Evolutionary conservation across 805 yeast genomes (phyloP), one percentile per base, ranked within the genome.

Genomic region (Candida manassasensis): DNA sequence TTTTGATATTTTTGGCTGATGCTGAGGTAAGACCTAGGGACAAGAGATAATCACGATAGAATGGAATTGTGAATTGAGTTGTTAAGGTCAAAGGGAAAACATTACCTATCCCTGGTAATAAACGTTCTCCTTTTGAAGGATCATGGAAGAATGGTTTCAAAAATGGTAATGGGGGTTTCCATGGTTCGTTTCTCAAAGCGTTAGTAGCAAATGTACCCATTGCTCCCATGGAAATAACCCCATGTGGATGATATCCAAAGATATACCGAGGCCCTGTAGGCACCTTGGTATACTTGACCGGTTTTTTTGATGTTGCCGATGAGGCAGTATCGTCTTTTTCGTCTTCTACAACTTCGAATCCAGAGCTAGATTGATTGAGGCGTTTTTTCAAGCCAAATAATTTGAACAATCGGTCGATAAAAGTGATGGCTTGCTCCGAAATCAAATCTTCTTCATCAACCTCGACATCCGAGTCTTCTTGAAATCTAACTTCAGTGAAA

Each of bases 211-310:
- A 65, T 0, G 81, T 79, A 1, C 95, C 95, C 55, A 89, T 79
- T 1, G 82, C 89, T 2, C 97, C 96, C 73, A 89, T 71, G 1
- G 95, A 84, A 9, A 89, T 88, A 11, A 90, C 89, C 0, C 98
- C 98, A 57, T 93, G 98, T 0, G 98, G 98, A 57, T 89, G 97
- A 51, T 86, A 81, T 0, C 96, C 95, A 59, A 90, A 90, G 2
- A 90, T 76, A 57, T 93, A 90, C 24, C 82, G 64, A 2, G 86
- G 89, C 0, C 87, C 90, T 3, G 77, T 60, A 32, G 70, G 50
- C 1, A 67, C 59, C 28, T 50, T 48, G 33, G 55, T 56, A 33
- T 35, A 45, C 27, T 44, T 48, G 12, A 42, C 43, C 6, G 34
- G 27, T 12, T 39, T 29, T 10, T 24, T 27, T 50, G 34, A 38